Conservation (phyloP, 257 asterid species). For the Orobanche coerulescens region DNA sequence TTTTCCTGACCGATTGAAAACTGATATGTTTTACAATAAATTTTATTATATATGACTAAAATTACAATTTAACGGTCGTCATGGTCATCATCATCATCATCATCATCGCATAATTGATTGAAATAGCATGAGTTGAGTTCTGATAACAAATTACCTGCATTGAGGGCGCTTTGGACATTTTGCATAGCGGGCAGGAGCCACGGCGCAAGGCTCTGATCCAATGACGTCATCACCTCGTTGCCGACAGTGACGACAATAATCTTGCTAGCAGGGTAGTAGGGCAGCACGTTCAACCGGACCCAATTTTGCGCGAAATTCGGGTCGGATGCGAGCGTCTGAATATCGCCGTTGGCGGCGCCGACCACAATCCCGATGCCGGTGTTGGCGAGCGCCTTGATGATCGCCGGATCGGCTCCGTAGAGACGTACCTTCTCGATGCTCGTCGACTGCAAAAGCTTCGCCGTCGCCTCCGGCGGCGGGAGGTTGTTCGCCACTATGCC, state of each 20-base stretch:
- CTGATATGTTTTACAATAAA: no score
- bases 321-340: slow-evolving; percentile 81
- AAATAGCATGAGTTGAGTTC: background rate
- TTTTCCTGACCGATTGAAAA: no score
- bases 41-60: no score
- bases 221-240: slow-evolving; percentile 68
- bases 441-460: slow-evolving; percentile 63
- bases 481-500: slow-evolving; percentile 87
- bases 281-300: slow-evolving; percentile 64
- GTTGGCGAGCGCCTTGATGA: slow-evolving; percentile 66
- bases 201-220: slow-evolving; percentile 54
- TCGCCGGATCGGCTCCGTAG: slow-evolving; percentile 85
- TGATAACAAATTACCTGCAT: slow-evolving; percentile 40
- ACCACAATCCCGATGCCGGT: slow-evolving; percentile 81
- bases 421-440: slow-evolving; percentile 77
- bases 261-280: slow-evolving; percentile 72
- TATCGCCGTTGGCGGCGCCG: slow-evolving; percentile 91
- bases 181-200: slow-evolving; percentile 89
- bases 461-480: slow-evolving; percentile 87
- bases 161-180: slow-evolving; percentile 96
- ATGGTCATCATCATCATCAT: no score
- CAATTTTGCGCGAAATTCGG: slow-evolving; percentile 84
- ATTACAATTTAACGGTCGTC: no score
- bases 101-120: background rate
- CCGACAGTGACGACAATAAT: slow-evolving; percentile 75